Percentiles rank a stretch among this genome's conserved stretches.
These are phyloP conservation scores for Fraxinus xanthoxyloides DNA, from an alignment of 305 asterid species.

Conservation along the genomic window DNA sequence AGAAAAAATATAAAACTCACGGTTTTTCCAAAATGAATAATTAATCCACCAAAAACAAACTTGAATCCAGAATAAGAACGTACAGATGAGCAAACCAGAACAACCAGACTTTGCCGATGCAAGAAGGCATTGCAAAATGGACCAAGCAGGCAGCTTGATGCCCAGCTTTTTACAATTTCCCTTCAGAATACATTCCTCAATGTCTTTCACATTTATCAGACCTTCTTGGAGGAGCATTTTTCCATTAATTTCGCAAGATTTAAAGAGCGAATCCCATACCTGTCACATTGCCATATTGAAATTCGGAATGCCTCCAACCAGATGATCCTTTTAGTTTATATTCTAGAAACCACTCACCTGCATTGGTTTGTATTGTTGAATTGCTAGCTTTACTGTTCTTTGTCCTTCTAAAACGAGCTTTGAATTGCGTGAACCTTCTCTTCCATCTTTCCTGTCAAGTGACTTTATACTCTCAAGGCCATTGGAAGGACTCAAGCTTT, in stretches of 20 bases:
- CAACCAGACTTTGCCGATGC: conserved; percentile 62
- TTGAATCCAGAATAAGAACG: conserved; percentile 14
- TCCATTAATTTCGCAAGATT: conserved; percentile 69
- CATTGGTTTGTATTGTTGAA: conserved; percentile 65
- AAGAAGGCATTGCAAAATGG: conserved; percentile 69
- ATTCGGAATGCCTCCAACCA: conserved; percentile 6
- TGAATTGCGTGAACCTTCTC: conserved; percentile 46
- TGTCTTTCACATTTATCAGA: conserved; percentile 59
- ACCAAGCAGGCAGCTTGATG: conserved; percentile 82
- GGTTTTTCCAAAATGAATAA: not conserved
- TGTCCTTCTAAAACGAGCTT: conserved; percentile 71
- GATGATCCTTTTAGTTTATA: not conserved
- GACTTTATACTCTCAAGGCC: conserved; percentile 41
- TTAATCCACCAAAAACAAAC: not conserved
- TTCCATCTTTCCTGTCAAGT: conserved; percentile 39
- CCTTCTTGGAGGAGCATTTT: conserved; percentile 66
- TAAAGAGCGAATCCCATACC: conserved; percentile 94
- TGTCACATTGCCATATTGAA: conserved; percentile 20
- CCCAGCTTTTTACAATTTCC: conserved; percentile 74
- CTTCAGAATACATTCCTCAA: conserved; percentile 59
- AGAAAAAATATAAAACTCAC: conserved; percentile 12
- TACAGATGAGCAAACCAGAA: conserved; percentile 65
- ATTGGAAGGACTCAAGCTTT: conserved; percentile 31
- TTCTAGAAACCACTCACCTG: conserved; percentile 39
- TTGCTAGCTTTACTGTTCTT: conserved; percentile 57